Conservation (phyloP, 305 asterid species). For the Rubia tinctorum region DNA sequence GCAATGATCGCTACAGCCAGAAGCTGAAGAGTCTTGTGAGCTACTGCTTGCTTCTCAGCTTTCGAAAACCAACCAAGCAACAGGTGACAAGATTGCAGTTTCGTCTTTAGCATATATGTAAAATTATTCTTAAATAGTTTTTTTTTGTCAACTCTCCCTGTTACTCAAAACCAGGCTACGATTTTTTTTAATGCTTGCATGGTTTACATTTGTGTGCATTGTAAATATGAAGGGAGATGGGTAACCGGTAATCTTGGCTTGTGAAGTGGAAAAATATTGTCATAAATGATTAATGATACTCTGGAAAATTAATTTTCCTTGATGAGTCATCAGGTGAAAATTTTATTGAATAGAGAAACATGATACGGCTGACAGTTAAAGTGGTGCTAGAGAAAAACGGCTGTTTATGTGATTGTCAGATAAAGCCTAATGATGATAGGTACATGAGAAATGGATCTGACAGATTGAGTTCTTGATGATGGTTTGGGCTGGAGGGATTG, state of each 20-base stretch:
- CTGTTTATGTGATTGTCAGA: background rate
- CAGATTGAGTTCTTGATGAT: background rate
- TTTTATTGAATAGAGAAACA: background rate
- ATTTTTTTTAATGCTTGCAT: background rate
- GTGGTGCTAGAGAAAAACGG: background rate
- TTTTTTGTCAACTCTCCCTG: background rate
- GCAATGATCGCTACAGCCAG: slow-evolving; percentile 98
- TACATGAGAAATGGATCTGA: background rate
- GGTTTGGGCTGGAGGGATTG: background rate
- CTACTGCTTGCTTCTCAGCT: slow-evolving; percentile 84
- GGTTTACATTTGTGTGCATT: background rate
- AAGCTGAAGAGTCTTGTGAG: slow-evolving; percentile 95
- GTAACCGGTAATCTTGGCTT: background rate
- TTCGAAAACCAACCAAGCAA: slow-evolving; percentile 94
- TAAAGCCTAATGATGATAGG: background rate
- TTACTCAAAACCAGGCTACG: background rate
- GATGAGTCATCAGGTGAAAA: background rate
- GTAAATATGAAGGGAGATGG: background rate
- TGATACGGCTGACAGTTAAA: background rate
- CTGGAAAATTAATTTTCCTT: background rate
- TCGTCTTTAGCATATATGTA: background rate
- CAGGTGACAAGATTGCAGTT: slow-evolving; percentile 50
- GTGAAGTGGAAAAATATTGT: background rate
- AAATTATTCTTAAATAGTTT: background rate
- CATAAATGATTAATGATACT: background rate